Evolutionary conservation across 371 early-diverging fungal species (phyloP).

Genomic region (Mucor piriformis): DNA sequence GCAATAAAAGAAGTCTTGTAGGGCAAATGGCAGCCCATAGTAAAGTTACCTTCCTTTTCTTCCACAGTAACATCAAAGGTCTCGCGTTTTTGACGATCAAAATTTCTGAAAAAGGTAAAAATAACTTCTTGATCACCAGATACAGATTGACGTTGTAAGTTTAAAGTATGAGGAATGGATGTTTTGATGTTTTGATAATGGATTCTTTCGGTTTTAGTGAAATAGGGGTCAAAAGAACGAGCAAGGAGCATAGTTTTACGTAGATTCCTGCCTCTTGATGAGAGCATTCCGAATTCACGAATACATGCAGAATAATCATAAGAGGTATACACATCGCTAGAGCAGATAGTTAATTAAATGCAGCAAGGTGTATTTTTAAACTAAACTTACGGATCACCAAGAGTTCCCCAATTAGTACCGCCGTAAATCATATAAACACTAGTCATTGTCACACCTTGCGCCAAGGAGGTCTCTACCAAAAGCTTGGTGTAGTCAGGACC

Average conservation of each 20-base stretch:
- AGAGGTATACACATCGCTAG: slow-evolving; percentile 76
- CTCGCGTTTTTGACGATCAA: slow-evolving; percentile 48
- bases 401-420: slow-evolving; percentile 85
- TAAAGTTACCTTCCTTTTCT: slow-evolving; percentile 21
- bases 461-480: slow-evolving; percentile 62
- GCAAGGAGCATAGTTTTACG: slow-evolving; percentile 66
- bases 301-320: slow-evolving; percentile 83
- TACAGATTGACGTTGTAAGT: slow-evolving; percentile 52
- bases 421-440: slow-evolving; percentile 81
- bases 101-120: slow-evolving; percentile 76
- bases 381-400: slow-evolving; percentile 72
- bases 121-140: slow-evolving; percentile 41
- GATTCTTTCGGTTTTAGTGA: slow-evolving; percentile 58
- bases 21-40: slow-evolving; percentile 53
- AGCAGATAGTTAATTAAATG: neutral
- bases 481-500: slow-evolving; percentile 73
- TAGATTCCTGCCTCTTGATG: slow-evolving; percentile 67
- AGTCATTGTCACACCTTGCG: slow-evolving; percentile 73
- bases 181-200: slow-evolving; percentile 39
- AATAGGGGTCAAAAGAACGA: slow-evolving; percentile 66
- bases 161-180: slow-evolving; percentile 50
- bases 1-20: slow-evolving; percentile 73
- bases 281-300: slow-evolving; percentile 76
- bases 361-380: neutral
- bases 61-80: slow-evolving; percentile 52